Evolutionary conservation across 768 basidiomycete genomes (phyloP).

Genomic region (Tylopilus sp.): DNA sequence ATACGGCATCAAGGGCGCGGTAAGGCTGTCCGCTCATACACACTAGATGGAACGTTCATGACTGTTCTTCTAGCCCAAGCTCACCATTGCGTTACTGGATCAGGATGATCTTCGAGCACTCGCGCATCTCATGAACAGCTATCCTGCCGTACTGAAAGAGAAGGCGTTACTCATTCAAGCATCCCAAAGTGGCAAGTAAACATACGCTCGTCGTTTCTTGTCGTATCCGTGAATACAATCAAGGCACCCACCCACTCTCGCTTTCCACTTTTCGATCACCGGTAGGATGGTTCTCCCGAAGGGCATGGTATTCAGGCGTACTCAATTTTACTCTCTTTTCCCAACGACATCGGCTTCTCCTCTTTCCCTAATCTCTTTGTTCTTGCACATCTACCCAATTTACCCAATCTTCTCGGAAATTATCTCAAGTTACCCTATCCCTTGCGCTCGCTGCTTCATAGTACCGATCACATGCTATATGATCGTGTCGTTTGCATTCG

Average conservation of each 20-base stretch:
- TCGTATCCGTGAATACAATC: background rate
- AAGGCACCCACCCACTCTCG: background rate
- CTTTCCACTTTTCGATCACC: no score
- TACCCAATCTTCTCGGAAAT: background rate
- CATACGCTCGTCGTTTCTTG: background rate
- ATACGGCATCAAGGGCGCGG: constrained; percentile 78
- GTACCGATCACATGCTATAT: background rate
- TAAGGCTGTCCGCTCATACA: constrained; percentile 34
- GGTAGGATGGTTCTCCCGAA: background rate
- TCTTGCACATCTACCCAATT: background rate
- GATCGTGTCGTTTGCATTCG: background rate
- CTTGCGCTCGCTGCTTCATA: background rate
- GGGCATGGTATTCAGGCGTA: background rate
- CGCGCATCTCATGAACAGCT: constrained; percentile 85
- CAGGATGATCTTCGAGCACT: constrained; percentile 81
- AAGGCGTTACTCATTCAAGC: constrained; percentile 46
- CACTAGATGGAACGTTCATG: constrained; percentile 1
- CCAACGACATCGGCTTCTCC: background rate
- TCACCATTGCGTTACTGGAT: constrained; percentile 81
- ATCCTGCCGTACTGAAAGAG: constrained; percentile 77
- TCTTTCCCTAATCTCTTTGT: background rate
- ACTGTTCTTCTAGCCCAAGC: constrained; percentile 55
- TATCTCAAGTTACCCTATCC: background rate
- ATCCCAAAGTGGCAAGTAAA: constrained; percentile 26
- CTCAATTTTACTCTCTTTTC: background rate